Base-by-base conservation (phyloP, 768 basidiomycete genomes). In the Mycena vulgaris region DNA sequence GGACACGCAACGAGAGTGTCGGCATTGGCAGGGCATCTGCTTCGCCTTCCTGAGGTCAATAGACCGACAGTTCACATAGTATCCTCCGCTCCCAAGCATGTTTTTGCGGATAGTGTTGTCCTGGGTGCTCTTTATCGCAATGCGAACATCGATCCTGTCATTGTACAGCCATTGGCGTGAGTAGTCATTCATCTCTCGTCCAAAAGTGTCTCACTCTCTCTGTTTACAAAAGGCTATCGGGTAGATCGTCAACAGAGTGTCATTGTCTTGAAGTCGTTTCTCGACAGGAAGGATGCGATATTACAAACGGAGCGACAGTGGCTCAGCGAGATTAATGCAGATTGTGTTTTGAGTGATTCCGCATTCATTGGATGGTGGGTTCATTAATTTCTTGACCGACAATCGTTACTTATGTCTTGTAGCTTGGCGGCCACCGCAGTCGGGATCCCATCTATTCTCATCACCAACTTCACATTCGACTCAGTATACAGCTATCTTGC, bases 381-480 rank as follows among this genome's bases (percentile, higher is more conserved):
- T 19, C 31, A 45, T 30, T 37, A 55, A 47, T 47, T 47, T 48
- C 14, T 31, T 47, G 33, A 17, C 9, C 45, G 30, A n/a, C n/a
- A n/a, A n/a, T 21, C 9, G 35, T 19, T 48, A 56, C 21, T 27
- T 57, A 10, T 35, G 7, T 31, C n/a, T 13, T 53, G 16, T 69
- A 93, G 92, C 74, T 84, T 91, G 39, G 92, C 93, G 1, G 93
- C 92, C 3, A 88, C 89, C 51, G 77, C 82, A 40, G 87, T 89
- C 0, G 85, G 87, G 0, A 83, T 94, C n/a, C 93, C 93, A 1
- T 91, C 91, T 1, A 83, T 90, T 45, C 81, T 95, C 21, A 86
- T 94, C 71, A 93, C 93, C 49, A 95, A 95, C 81, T 95, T 95
- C 77, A 92, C 93, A 0, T 95, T 95, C 78, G 93, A 95, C 79